Conservation (phyloP, 2,329 filamentous ascomycete genomes). For the Thermomyces lanuginosus region DNA sequence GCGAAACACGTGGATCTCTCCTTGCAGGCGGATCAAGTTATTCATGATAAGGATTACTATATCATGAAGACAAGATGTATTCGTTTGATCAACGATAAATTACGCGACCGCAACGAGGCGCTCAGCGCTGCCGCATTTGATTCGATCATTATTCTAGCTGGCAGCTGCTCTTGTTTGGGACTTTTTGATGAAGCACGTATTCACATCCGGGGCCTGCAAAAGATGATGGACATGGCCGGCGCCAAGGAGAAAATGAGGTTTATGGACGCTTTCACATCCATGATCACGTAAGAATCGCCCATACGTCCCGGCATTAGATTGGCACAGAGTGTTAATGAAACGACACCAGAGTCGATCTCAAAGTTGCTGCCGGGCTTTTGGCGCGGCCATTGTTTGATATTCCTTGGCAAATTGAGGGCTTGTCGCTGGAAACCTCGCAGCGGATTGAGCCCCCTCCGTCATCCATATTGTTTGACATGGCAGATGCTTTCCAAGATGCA, state of each 20-base stretch:
- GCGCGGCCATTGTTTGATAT: constrained; percentile 19
- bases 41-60: constrained; percentile 22
- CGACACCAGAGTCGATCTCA: constrained; percentile 17
- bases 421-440: constrained; percentile 13
- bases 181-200: constrained; percentile 23
- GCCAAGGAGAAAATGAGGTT: no score
- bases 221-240: constrained; percentile 23
- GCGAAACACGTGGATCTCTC: constrained; percentile 12
- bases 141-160: constrained; percentile 22
- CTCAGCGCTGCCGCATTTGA: constrained; percentile 21
- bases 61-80: constrained; percentile 23
- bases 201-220: constrained; percentile 22
- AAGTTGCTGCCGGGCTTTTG: constrained; percentile 19
- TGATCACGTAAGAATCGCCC: no score
- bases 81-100: constrained; percentile 17
- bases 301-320: no score
- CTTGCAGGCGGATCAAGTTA: constrained; percentile 8
- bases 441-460: constrained; percentile 15
- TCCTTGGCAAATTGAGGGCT: constrained; percentile 16
- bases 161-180: constrained; percentile 10
- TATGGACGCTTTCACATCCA: no score
- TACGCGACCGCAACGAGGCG: constrained; percentile 13
- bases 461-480: constrained; percentile 13
- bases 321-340: no score
- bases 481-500: constrained; percentile 14